Base-by-base conservation (phyloP, 208 protist species). In the Trypanosoma scelopori region DNA sequence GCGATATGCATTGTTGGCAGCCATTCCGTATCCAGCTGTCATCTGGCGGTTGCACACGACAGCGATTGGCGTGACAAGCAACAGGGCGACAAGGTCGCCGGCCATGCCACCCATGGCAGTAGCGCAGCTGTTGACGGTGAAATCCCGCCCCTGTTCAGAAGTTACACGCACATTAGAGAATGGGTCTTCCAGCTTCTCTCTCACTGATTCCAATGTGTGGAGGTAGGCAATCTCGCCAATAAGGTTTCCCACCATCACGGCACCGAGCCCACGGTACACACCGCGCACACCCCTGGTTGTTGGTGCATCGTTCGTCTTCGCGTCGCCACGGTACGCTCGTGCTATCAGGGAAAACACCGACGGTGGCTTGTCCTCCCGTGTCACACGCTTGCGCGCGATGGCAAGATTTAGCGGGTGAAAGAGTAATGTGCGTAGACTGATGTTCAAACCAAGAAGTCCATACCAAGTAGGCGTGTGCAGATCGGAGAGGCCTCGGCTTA, bases 401-500 rank as follows among this genome's bases (percentile, higher is more conserved):
- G 87, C 80, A 49, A 95, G 69, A 50, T 91, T 72, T 37, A 95
- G 60, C 5, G 90, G 90, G 47, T 95, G 87, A 28, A 93, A 84
- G 22, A 95, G 45, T n/a, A 89, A n/a, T 0, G 87, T 92, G 22
- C 87, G 84, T 3, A 76, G 72, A 5, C 66, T 58, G 32, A 87
- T 85, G 69, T 88, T 93, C 39, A 76, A 56, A 13, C 78, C 65
- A 18, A 93, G 69, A 32, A 93, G 75, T 9, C 64, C 77, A 30
- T 92, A 56, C 87, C 90, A 95, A 5, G 86, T 93, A 37, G 87
- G 82, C 13, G 74, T 71, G 74, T 95, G 85, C 32, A 95, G 57
- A 65, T 95, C 81, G 32, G 85, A 92, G 52, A 92, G 67, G 63
- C 70, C 73, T 13, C 90, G 84, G 16, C 69, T 93, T 37, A 93